Base-by-base conservation (phyloP, 768 basidiomycete genomes). In the Agaricus sinodeliciosus region DNA sequence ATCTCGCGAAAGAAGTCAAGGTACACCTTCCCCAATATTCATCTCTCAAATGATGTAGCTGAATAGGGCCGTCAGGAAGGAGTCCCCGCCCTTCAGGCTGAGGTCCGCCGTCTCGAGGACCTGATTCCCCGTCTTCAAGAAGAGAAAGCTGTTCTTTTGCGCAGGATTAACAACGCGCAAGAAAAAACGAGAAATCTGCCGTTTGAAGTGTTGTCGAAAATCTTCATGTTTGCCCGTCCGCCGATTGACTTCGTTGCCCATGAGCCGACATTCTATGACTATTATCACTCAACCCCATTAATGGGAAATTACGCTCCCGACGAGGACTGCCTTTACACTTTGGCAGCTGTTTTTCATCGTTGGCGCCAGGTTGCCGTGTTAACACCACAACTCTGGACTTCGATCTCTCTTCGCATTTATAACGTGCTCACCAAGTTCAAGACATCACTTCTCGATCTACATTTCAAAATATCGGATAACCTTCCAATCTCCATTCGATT, bases 361-460 rank as follows among this genome's bases (percentile, higher is more conserved):
- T 43, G 42, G 42, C 42, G 42, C 26, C 42, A 26, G 42, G 19
- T 43, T n/a, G n/a, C n/a, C 18, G 42, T 26, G 6, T 19, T 12
- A 4, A 43, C 42, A 11, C 51, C 43, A 15, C 51, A 45, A 25
- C 43, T 52, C n/a, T 52, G 51, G 43, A 52, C 43, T 6, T 22
- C 43, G 2, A 16, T 52, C 5, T 37, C 36, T 9, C 25, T 39
- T 7, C 6, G 45, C 2, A 18, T 52, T 28, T 6, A 18, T n/a
- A 34, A 45, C 4, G 9, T 1, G 4, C 5, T 16, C 4, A n/a
- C 22, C 11, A 13, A 16, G 7, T 44, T 13, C 43, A 44, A 45
- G 13, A 16, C 22, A 2, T 34, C 43, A 5, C 25, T 45, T 1
- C 31, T 45, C 19, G 28, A 40, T n/a, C 25, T 52, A n/a, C 36